phyloP scores from a whole-genome alignment of 495 filamentous ascomycete species.

The Hypoxylon lenormandii region DNA sequence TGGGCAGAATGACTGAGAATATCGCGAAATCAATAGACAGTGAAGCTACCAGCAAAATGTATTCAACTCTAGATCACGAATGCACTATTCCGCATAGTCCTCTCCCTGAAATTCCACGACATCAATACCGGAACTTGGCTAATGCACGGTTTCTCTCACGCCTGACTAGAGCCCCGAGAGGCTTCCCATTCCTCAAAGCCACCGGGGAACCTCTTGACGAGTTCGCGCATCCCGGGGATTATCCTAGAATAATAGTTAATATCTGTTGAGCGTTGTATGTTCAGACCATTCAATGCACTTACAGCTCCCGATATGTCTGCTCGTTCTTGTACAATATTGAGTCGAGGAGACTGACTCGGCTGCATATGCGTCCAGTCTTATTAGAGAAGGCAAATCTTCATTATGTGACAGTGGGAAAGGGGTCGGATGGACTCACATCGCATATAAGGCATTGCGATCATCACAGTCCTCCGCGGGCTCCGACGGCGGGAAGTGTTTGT shows the following conservation, averaged over 20 bases:
- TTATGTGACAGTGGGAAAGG: background rate
- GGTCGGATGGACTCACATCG: slow-evolving; percentile 17
- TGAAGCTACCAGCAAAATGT: too few species aligned
- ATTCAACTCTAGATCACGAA: too few species aligned
- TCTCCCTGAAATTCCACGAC: too few species aligned
- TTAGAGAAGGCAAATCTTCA: background rate
- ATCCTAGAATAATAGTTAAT: slow-evolving; percentile 24
- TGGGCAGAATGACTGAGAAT: too few species aligned
- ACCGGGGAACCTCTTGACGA: slow-evolving; percentile 36
- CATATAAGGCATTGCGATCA: slow-evolving; percentile 49
- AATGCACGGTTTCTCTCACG: too few species aligned
- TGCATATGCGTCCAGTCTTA: background rate
- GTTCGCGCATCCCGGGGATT: slow-evolving; percentile 37
- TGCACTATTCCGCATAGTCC: too few species aligned
- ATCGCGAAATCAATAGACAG: too few species aligned
- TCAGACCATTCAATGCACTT: background rate
- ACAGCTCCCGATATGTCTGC: slow-evolving; percentile 35
- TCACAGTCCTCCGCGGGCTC: slow-evolving; percentile 50
- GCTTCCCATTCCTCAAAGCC: slow-evolving; percentile 36
- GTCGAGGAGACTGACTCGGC: slow-evolving; percentile 41
- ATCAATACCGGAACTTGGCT: too few species aligned
- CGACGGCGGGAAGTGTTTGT: slow-evolving; percentile 34
- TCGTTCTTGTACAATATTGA: slow-evolving; percentile 43
- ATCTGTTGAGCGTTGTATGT: background rate
- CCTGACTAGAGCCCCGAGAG: background rate